Percentiles rank a stretch among this genome's conserved stretches.
Evolutionary conservation across 345 rosid genomes (phyloP).

Genomic region (Lumnitzera racemosa): DNA sequence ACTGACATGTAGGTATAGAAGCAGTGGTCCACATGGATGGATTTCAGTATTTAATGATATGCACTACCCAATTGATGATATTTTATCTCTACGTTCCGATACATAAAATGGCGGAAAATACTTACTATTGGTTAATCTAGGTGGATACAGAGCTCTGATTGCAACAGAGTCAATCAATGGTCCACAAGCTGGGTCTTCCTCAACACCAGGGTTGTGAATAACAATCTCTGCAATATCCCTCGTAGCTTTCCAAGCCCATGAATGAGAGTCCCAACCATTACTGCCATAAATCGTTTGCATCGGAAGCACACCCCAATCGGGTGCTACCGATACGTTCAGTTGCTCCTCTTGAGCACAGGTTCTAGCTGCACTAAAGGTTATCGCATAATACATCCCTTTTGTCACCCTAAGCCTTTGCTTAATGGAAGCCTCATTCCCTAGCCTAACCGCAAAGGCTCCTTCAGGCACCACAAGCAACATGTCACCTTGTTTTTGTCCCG

Average conservation of each 20-base stretch:
- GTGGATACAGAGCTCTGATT: slow-evolving; percentile 18
- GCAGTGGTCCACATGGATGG: too few species aligned
- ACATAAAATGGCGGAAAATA: neutral
- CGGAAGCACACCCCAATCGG: slow-evolving; percentile 26
- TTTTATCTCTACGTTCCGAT: too few species aligned
- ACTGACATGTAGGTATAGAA: too few species aligned
- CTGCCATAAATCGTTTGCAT: slow-evolving; percentile 31
- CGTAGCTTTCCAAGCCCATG: slow-evolving; percentile 25
- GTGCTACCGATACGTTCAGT: slow-evolving; percentile 20
- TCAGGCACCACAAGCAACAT: slow-evolving; percentile 25
- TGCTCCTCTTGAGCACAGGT: slow-evolving; percentile 33
- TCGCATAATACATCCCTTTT: slow-evolving; percentile 12
- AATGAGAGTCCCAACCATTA: slow-evolving; percentile 32
- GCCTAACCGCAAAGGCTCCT: slow-evolving; percentile 24
- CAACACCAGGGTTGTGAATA: slow-evolving; percentile 31
- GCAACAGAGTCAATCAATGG: slow-evolving; percentile 28
- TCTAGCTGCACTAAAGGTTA: slow-evolving; percentile 28
- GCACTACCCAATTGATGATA: too few species aligned
- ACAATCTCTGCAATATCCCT: slow-evolving; percentile 7
- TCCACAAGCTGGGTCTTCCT: slow-evolving; percentile 37
- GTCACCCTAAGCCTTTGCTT: slow-evolving; percentile 21
- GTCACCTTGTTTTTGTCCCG: slow-evolving; percentile 32
- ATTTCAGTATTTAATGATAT: too few species aligned
- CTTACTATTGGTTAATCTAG: slow-evolving; percentile 24
- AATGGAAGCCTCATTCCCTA: slow-evolving; percentile 28